Evolutionary conservation across 306 rosid species (phyloP), one percentile per base, ranked within the genome.

Genomic region (Canavalia gladiata): DNA sequence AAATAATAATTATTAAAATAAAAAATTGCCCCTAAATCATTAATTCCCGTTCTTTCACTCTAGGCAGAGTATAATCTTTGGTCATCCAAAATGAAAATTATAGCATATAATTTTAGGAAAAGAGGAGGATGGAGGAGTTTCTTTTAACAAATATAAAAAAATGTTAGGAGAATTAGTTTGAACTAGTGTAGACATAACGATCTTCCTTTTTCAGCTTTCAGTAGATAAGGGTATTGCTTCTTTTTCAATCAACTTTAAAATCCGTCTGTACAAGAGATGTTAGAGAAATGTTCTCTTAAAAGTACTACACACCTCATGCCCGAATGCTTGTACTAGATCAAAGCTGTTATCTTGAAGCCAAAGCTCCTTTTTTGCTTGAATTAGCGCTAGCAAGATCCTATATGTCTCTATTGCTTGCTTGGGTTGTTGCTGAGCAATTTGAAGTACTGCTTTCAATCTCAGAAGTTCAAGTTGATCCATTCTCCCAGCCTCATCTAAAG

Each of bases 361-460:
- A n/a, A 81, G 56, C 68, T 92, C 92, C 75, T 85, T 89, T 45
- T 84, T 88, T 34, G 91, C 90, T 87, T 86, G 95, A 86, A 91
- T 86, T 76, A 89, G 64, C n/a, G 98, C 87, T 8, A 94, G 87
- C 87, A 94, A 87, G 85, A 91, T 74, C 84, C 95, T 88, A 83
- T 88, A 91, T 76, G 94, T 89, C 81, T 94, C 98, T 71, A 91
- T 88, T 47, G 98, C 97, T 88, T 90, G 94, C 85, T 88, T 91
- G 55, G 98, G 98, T 51, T 81, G 89, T 77, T 88, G 87, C 84
- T 80, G 90, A 76, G 95, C 81, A 83, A 94, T 86, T 87, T 88
- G 91, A 59, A 94, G 91, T 5, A 88, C 94, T 7, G 97, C 97
- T 81, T 92, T 91, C 86, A 92, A 74, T 81, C 97, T 85, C 67